Conservation (phyloP, 1,284 basidiomycete species). For the Ceratobasidium sp. region DNA sequence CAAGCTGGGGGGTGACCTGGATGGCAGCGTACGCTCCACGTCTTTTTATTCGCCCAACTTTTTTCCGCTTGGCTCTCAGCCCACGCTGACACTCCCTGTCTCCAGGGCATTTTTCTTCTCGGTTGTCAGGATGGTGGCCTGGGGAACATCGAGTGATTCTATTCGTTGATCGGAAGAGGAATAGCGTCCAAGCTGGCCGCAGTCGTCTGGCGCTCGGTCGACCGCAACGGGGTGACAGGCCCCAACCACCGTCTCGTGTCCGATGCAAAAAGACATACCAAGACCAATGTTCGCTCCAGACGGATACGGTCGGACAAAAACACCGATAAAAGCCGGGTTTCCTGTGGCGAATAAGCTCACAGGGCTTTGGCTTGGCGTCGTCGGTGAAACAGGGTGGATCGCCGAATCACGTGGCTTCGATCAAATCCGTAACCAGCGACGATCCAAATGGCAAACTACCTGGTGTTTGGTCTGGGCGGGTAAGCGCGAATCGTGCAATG, state of each 20-base stretch:
- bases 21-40: not conserved
- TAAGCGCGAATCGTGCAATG: not conserved
- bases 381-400: not conserved
- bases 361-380: not conserved
- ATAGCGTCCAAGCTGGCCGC: slow-evolving; percentile 9
- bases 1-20: slow-evolving; percentile 24
- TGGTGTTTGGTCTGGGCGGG: slow-evolving; percentile 41
- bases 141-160: not conserved
- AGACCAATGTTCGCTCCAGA: not conserved
- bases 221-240: not conserved
- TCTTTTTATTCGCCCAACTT: not conserved
- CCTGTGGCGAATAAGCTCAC: too few species aligned
- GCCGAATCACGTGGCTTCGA: slow-evolving; percentile 1
- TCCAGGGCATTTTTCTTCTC: slow-evolving; percentile 12
- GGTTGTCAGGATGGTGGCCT: not conserved
- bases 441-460: slow-evolving; percentile 6
- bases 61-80: not conserved
- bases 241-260: too few species aligned
- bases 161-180: not conserved
- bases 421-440: not conserved
- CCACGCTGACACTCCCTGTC: slow-evolving; percentile 10
- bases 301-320: not conserved
- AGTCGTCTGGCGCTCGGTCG: not conserved
- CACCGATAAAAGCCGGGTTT: not conserved
- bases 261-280: not conserved